Evolutionary conservation across 2,329 filamentous ascomycete species (phyloP), one percentile per base, ranked within the genome.

Genomic region (Botrytis hyacinthi): DNA sequence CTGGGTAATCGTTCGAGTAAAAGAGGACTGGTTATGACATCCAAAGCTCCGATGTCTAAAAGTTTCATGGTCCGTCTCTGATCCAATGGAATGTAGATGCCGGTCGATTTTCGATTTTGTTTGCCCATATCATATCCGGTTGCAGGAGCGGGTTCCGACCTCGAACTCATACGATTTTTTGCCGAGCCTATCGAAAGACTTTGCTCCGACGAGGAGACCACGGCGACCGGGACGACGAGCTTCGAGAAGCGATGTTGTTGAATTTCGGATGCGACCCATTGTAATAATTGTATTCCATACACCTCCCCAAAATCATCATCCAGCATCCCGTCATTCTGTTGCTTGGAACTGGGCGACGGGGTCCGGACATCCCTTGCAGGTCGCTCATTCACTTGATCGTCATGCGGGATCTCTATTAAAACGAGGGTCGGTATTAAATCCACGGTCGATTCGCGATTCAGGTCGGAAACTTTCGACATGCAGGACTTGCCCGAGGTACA

Each of bases 1-100:
- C 91, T 90, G 74, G 93, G 90, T 67, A 95, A 88, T 77, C 91
- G 90, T 71, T 93, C 91, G 66, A 87, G 86, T 75, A 92, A 90
- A 57, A 98, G 83, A 1, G 95, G 95, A 78, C 92, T 94, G 40
- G 91, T 89, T 76, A 98, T 86, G 67, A 97, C 93, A 82, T 98
- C 95, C 44, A 92, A 87, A 18, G 95, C 95, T 51, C 96, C 96
- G 6, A 92, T 89, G 79, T 97, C 94, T 37, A 98, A 84, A 80
- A 94, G 97, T 78, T 87, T 89, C 77, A 91, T 88, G 74, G 95
- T 86, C 70, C 87, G 83, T 61, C 85, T 83, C 20, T 85, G 84
- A 74, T 89, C 78, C 22, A 80, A 62, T 35, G 78, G 85, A 81
- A 81, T 70, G n/a, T 72, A 72, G 26, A 72, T 72, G 76, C 61